Percentiles rank a stretch among this genome's conserved stretches.
These are phyloP conservation scores for Scheffersomyces ergatensis DNA, from an alignment of 805 yeast genomes.

Conservation along the genomic window DNA sequence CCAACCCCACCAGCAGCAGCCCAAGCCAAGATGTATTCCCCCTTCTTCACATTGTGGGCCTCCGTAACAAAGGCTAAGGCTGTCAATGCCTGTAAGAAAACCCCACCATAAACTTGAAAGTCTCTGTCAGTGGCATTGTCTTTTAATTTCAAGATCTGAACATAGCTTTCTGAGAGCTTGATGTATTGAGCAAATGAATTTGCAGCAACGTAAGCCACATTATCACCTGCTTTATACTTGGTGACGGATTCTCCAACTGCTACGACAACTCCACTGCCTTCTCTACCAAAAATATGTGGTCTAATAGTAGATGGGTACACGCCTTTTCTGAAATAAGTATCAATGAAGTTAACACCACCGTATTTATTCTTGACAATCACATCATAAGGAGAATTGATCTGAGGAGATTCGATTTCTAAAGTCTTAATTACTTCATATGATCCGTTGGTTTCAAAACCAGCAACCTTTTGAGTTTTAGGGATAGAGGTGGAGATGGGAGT, in stretches of 20 bases:
- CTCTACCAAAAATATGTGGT: conserved; percentile 73
- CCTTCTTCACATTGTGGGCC: conserved; percentile 63
- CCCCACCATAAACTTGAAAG: conserved; percentile 57
- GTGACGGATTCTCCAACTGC: conserved; percentile 60
- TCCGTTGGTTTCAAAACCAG: conserved; percentile 55
- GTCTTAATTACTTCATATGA: conserved; percentile 53
- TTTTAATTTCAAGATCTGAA: conserved; percentile 48
- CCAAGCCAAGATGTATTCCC: conserved; percentile 72
- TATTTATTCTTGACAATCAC: conserved; percentile 70
- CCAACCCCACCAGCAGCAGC: conserved; percentile 99
- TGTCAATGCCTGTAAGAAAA: conserved; percentile 72
- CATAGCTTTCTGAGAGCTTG: conserved; percentile 36
- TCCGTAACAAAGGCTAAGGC: conserved; percentile 70
- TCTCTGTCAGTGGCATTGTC: conserved; percentile 42
- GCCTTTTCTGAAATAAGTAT: conserved; percentile 79
- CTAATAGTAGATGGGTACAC: conserved; percentile 51
- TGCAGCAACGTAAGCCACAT: conserved; percentile 55
- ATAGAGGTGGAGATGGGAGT: too few species aligned
- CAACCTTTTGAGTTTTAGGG: conserved; percentile 58
- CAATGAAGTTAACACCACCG: conserved; percentile 82
- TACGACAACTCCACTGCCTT: conserved; percentile 69
- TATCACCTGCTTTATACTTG: conserved; percentile 63
- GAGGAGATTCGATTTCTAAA: conserved; percentile 56
- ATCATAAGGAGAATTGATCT: conserved; percentile 47
- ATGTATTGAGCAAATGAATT: conserved; percentile 74